Percentiles rank a stretch among this genome's conserved stretches.
phyloP scores from a whole-genome alignment of 73 alveolate species.

The Tetrahymena elliotti region DNA sequence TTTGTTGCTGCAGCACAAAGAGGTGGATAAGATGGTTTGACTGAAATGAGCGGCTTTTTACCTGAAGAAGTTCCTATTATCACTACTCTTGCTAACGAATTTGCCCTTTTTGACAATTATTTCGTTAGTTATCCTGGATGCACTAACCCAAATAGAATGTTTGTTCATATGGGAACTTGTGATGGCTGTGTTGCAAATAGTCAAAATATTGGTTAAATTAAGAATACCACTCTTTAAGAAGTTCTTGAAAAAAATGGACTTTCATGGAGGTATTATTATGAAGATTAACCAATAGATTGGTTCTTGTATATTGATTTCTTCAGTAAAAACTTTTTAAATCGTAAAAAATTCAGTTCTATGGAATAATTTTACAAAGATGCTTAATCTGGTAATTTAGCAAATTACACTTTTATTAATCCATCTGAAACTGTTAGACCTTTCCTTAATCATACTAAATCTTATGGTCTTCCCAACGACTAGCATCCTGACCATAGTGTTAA shows the following conservation, averaged over 20 bases:
- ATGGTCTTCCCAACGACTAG: slow-evolving; percentile 6
- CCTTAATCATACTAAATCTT: not conserved
- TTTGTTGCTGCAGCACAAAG: not conserved
- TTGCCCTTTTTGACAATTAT: not conserved
- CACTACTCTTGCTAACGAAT: not conserved
- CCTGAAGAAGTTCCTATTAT: not conserved
- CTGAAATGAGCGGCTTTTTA: not conserved
- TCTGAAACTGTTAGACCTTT: not conserved
- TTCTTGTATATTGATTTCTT: not conserved
- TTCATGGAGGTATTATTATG: not conserved
- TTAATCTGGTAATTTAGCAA: not conserved
- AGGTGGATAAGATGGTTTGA: not conserved
- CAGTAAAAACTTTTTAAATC: not conserved
- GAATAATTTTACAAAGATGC: slow-evolving; percentile 2
- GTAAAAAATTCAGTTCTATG: not conserved
- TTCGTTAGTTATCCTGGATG: not conserved
- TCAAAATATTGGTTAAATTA: not conserved
- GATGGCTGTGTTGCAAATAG: not conserved
- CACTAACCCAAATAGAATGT: not conserved
- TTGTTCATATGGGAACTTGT: not conserved
- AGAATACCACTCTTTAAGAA: not conserved
- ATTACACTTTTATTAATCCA: slow-evolving; percentile 3
- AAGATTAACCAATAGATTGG: not conserved
- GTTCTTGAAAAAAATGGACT: slow-evolving; percentile 1
- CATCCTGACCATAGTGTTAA: slow-evolving; percentile 5